Evolutionary conservation across 2,329 filamentous ascomycete species (phyloP).

Genomic region (Xylaria sp.): DNA sequence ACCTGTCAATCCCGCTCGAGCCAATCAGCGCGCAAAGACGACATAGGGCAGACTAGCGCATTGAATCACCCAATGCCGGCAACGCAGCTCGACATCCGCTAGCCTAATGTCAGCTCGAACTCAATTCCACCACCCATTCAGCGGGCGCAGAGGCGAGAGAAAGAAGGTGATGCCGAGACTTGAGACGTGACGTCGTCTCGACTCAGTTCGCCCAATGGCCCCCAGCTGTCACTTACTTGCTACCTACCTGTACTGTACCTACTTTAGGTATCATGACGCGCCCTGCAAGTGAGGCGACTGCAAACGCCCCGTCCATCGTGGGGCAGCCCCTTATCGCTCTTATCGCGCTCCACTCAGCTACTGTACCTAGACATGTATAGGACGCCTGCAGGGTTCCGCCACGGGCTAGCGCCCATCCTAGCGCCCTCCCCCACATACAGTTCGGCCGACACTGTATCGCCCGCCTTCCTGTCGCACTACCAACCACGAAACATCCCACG

Average conservation of each 20-base stretch:
- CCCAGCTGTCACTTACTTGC: too few relatives aligned
- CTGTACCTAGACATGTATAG: too few relatives aligned
- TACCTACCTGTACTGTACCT: too few relatives aligned
- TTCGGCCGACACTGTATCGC: neutral
- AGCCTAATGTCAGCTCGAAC: neutral
- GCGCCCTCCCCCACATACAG: conserved; percentile 5
- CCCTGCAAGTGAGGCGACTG: neutral
- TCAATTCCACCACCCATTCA: neutral
- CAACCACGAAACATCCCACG: neutral
- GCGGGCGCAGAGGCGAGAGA: too few relatives aligned
- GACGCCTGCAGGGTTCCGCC: too few relatives aligned
- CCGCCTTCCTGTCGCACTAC: neutral
- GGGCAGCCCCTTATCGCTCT: conserved; percentile 1
- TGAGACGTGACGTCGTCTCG: too few relatives aligned
- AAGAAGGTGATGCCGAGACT: too few relatives aligned
- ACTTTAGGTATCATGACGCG: neutral
- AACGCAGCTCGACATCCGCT: neutral
- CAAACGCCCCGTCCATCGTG: neutral
- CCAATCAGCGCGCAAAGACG: neutral
- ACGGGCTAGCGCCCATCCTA: too few relatives aligned
- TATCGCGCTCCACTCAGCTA: neutral
- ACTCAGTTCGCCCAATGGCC: too few relatives aligned
- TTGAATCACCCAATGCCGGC: neutral
- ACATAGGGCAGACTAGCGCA: neutral
- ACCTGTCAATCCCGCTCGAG: conserved; percentile 1